Percentiles rank a stretch among this genome's conserved stretches.
These are phyloP conservation scores for Melastoma candidum DNA, from an alignment of 441 rosid species.

Conservation along the genomic window DNA sequence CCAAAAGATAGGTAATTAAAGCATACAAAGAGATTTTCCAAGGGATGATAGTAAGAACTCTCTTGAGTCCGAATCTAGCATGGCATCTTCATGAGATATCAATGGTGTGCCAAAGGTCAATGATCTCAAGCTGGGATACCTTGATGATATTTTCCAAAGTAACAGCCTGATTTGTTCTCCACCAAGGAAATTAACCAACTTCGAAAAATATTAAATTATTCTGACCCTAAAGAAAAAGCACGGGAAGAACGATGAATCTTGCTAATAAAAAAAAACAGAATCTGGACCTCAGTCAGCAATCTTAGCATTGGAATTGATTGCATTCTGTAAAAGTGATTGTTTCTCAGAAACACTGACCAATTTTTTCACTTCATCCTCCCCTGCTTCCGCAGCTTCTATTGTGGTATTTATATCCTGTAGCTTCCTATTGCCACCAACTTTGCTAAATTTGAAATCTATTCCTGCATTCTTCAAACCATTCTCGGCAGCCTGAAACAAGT, in stretches of 20 bases:
- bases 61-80: neutral
- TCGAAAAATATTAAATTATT: slow-evolving; percentile 4
- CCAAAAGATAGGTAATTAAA: no score
- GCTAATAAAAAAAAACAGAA: neutral
- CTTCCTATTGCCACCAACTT: slow-evolving; percentile 31
- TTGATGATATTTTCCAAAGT: slow-evolving; percentile 86
- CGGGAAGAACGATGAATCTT: slow-evolving; percentile 4
- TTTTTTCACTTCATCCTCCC: slow-evolving; percentile 69
- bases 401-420: slow-evolving; percentile 22
- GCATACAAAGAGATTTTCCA: no score
- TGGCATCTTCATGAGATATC: slow-evolving; percentile 21
- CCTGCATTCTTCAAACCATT: slow-evolving; percentile 74
- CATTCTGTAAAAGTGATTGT: no score
- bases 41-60: neutral
- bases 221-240: neutral
- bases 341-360: slow-evolving; percentile 37
- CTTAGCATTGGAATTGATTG: no score
- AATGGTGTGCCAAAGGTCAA: slow-evolving; percentile 57
- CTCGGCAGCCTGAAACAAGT: slow-evolving; percentile 73
- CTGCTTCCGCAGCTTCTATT: slow-evolving; percentile 25
- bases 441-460: slow-evolving; percentile 46
- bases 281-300: no score
- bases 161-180: slow-evolving; percentile 49
- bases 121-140: slow-evolving; percentile 80
- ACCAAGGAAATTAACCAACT: slow-evolving; percentile 11